These are phyloP conservation scores for Paraglomus occultum DNA, from an alignment of 192 early-diverging fungal genomes.

Conservation along the genomic window DNA sequence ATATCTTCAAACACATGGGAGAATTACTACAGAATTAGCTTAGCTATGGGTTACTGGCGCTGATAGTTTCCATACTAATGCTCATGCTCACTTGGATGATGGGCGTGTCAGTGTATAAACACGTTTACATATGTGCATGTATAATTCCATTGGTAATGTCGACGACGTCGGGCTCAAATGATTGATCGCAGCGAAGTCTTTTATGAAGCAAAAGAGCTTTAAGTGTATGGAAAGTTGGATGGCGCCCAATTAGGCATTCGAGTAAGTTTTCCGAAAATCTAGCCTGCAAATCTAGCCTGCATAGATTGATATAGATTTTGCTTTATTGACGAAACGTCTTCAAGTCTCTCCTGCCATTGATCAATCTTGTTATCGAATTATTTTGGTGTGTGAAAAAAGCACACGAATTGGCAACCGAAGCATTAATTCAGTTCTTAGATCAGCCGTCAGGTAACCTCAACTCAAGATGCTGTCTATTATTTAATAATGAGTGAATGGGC, in stretches of 20 bases:
- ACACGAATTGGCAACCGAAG: conserved; percentile 52
- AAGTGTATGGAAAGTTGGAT: conserved; percentile 55
- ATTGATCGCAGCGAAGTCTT: conserved; percentile 22
- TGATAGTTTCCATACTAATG: too few relatives aligned
- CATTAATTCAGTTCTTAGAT: conserved; percentile 53
- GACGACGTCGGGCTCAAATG: conserved; percentile 30
- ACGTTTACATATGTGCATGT: too few relatives aligned
- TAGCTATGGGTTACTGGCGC: too few relatives aligned
- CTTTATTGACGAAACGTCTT: neutral
- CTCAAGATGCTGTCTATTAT: conserved; percentile 43
- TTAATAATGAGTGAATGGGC: conserved; percentile 46
- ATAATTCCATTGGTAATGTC: conserved; percentile 32
- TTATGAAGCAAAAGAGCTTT: conserved; percentile 47
- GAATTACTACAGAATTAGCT: too few relatives aligned
- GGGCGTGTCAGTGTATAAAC: too few relatives aligned
- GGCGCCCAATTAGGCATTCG: conserved; percentile 48
- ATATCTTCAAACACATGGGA: too few relatives aligned
- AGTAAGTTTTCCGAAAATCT: conserved; percentile 49
- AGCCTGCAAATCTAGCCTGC: too few relatives aligned
- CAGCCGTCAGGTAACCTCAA: conserved; percentile 35
- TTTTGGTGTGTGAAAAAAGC: conserved; percentile 39
- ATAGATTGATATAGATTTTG: too few relatives aligned
- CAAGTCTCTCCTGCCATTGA: conserved; percentile 41
- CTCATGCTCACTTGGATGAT: too few relatives aligned
- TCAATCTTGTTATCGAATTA: conserved; percentile 42